These are phyloP conservation scores for Hypholoma sublateritium DNA, from an alignment of 768 basidiomycete genomes.

Conservation along the genomic window DNA sequence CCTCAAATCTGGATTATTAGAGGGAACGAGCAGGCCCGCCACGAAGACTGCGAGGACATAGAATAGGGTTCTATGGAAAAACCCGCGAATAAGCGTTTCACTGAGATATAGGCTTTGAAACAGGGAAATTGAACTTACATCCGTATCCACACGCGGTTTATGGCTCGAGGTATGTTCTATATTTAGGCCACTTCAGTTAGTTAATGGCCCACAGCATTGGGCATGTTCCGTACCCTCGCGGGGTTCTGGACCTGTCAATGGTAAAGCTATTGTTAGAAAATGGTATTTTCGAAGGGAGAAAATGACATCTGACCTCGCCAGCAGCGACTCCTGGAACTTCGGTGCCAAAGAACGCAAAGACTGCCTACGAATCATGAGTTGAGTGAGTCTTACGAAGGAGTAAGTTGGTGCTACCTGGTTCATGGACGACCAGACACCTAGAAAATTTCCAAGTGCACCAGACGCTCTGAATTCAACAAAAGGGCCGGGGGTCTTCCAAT, in stretches of 20 bases:
- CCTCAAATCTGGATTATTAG: constrained; percentile 25
- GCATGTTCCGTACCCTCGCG: constrained; percentile 1
- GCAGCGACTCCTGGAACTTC: constrained; percentile 18
- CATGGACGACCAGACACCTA: constrained; percentile 18
- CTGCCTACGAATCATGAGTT: constrained; percentile 6
- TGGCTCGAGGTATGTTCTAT: constrained; percentile 19
- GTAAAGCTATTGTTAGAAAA: background rate
- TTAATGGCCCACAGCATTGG: background rate
- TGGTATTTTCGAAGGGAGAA: background rate
- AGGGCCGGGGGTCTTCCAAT: constrained; percentile 33
- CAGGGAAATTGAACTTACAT: constrained; percentile 11
- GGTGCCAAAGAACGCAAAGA: constrained; percentile 19
- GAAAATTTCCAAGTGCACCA: constrained; percentile 11
- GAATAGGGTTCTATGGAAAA: constrained; percentile 21
- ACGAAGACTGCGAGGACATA: constrained; percentile 31
- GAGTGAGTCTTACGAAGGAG: background rate
- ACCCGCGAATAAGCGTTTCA: background rate
- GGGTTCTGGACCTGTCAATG: constrained; percentile 15
- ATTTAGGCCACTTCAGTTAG: background rate
- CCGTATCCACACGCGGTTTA: constrained; percentile 19
- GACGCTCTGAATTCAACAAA: constrained; percentile 20
- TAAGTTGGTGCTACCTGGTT: constrained; percentile 6
- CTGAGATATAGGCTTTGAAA: constrained; percentile 1
- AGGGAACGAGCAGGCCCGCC: constrained; percentile 41
- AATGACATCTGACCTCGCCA: constrained; percentile 9